Base-by-base conservation (phyloP, 306 rosid genomes). In the Lathyrus aphaca region DNA sequence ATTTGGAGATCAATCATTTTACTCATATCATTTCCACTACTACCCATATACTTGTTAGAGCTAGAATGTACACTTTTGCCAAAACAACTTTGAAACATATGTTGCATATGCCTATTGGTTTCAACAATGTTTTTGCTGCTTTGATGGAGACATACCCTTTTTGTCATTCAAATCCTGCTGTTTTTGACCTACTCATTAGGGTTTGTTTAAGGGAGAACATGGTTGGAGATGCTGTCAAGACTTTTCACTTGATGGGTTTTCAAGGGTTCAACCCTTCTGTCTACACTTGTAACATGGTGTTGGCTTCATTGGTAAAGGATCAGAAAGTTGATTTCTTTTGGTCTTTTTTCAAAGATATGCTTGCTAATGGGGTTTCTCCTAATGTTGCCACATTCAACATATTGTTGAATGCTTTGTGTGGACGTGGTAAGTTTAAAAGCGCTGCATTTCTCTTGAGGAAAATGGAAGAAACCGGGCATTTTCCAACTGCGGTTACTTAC, bases 111-210 rank as follows among this genome's bases (percentile, higher is more conserved):
- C 81, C 74, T 12, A 27, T 68, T 76, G 89, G 84, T 27, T 60
- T 85, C 14, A 81, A 71, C 64, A 72, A 80, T 56, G 82, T 87
- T 15, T 90, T 90, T 68, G 32, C 62, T 67, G 82, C 84, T 65
- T 77, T 90, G 50, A 87, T 90, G 94, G 86, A 82, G 48, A 90
- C 96, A 43, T 90, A 85, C 78, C 85, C 81, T 23, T 67, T 79
- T 84, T 85, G 94, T 80, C 82, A 84, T 32, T 87, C 96, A 66
- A 87, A 76, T 70, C 96, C 96, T 13, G 85, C 96, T 51, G 91
- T 87, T 43, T 90, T 87, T 80, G 94, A 90, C 80, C 84, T 90
- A 56, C 55, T 87, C 15, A 87, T 84, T 77, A 83, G 89, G 60
- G 85, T 85, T 72, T 90, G 88, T 73, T 81, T 85, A 61, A 51